phyloP scores from a whole-genome alignment of 306 rosid species.

The Prunus campanulata region DNA sequence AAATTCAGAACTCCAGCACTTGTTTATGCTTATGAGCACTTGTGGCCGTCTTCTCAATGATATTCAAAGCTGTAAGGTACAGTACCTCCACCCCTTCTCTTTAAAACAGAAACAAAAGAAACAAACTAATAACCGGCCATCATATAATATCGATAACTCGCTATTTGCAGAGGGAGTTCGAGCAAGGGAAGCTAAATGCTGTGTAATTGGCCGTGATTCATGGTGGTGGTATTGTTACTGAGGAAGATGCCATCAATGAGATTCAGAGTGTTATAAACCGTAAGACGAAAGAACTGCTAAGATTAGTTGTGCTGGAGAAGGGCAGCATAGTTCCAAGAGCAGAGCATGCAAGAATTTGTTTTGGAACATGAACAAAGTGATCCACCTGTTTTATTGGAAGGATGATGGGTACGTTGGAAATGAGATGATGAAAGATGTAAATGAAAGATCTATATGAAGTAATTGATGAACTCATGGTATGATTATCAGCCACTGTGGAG shows the following conservation, averaged over 20 bases:
- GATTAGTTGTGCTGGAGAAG: slow-evolving; percentile 58
- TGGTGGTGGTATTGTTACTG: slow-evolving; percentile 29
- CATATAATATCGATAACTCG: not conserved
- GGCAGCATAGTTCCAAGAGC: slow-evolving; percentile 56
- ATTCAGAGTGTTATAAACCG: slow-evolving; percentile 30
- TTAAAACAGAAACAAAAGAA: not conserved
- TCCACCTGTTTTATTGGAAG: slow-evolving; percentile 63
- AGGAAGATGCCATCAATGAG: slow-evolving; percentile 44
- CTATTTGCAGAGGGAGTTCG: slow-evolving; percentile 64
- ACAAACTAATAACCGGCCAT: not conserved
- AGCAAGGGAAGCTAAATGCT: slow-evolving; percentile 74
- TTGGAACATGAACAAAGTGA: slow-evolving; percentile 68
- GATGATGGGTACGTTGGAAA: slow-evolving; percentile 68
- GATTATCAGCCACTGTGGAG: no score
- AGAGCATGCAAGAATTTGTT: slow-evolving; percentile 83
- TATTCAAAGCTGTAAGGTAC: slow-evolving; percentile 42
- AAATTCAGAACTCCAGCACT: slow-evolving; percentile 39
- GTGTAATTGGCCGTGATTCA: slow-evolving; percentile 41
- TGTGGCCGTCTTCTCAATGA: slow-evolving; percentile 75
- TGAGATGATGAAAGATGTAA: slow-evolving; percentile 43
- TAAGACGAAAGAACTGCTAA: slow-evolving; percentile 58
- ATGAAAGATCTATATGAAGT: no score
- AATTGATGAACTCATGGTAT: slow-evolving; percentile 46
- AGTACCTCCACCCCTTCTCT: not conserved
- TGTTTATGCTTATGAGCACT: slow-evolving; percentile 61